Conservation (phyloP, 352 stramenopile genomes). For the Blastocystis sp. region DNA sequence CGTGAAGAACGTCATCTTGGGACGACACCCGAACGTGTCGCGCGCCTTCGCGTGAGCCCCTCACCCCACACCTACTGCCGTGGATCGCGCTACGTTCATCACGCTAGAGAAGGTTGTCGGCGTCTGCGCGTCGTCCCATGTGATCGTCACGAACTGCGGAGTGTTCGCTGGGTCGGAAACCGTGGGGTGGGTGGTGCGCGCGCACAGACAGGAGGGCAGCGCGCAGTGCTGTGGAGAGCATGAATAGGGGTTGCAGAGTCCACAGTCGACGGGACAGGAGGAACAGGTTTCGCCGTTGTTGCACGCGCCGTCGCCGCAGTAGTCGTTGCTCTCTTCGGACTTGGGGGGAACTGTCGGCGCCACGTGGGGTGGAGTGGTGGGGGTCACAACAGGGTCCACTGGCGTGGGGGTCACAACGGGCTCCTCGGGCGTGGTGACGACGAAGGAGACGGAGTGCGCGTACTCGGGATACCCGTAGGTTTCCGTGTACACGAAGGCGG, state of each 20-base stretch:
- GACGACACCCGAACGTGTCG: slow-evolving; percentile 24
- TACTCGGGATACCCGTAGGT: background rate
- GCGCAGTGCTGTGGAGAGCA: slow-evolving; percentile 32
- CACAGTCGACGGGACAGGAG: slow-evolving; percentile 33
- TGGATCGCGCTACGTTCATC: slow-evolving; percentile 28
- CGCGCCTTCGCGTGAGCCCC: slow-evolving; percentile 3
- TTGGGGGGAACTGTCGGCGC: slow-evolving; percentile 26
- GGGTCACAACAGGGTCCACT: background rate
- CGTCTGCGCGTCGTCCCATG: slow-evolving; percentile 62
- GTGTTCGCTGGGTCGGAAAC: background rate
- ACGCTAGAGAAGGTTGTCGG: slow-evolving; percentile 36
- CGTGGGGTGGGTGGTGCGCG: background rate
- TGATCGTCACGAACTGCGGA: slow-evolving; percentile 53
- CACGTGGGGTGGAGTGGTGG: slow-evolving; percentile 27
- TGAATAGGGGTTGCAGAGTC: slow-evolving; percentile 17
- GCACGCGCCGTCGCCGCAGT: slow-evolving; percentile 47
- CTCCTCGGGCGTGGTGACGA: background rate
- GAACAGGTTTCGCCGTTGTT: background rate
- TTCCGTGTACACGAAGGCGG: slow-evolving; percentile 5
- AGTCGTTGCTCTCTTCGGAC: background rate
- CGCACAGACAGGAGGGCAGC: slow-evolving; percentile 17
- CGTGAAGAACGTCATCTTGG: slow-evolving; percentile 69
- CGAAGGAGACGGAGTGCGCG: background rate
- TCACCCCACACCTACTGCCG: background rate
- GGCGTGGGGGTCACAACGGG: background rate